Conservation (phyloP, 495 filamentous ascomycete species). For the Penicillium flavigenum region DNA sequence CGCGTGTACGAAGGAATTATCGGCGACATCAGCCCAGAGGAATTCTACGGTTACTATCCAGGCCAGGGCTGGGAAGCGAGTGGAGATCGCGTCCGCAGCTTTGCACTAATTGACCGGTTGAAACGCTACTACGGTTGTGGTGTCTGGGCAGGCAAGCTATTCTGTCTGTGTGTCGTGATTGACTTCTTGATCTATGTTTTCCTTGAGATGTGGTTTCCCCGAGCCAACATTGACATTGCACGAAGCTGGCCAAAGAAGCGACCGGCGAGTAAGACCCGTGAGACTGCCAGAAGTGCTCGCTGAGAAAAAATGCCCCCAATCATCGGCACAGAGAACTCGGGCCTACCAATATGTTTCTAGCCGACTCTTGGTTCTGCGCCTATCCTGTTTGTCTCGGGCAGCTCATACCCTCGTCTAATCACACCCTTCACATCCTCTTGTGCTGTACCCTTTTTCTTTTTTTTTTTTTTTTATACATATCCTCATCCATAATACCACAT, state of each 20-base stretch:
- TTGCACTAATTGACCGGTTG: slow-evolving; percentile 87
- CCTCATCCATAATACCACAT: not conserved
- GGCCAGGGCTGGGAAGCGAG: slow-evolving; percentile 64
- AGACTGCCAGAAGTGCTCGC: slow-evolving; percentile 22
- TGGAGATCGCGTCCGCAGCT: slow-evolving; percentile 75
- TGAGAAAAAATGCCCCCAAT: not conserved
- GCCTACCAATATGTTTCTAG: not conserved
- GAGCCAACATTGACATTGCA: slow-evolving; percentile 81
- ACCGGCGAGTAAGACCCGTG: slow-evolving; percentile 15
- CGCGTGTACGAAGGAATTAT: slow-evolving; percentile 91
- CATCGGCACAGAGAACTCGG: not conserved
- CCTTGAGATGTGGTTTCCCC: slow-evolving; percentile 82
- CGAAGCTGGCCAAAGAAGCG: slow-evolving; percentile 85
- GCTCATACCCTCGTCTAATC: not conserved
- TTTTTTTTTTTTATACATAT: no score
- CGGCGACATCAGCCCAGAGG: slow-evolving; percentile 75
- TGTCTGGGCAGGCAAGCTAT: slow-evolving; percentile 98
- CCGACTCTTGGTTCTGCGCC: no score
- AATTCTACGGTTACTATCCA: slow-evolving; percentile 79
- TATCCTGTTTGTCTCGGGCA: no score
- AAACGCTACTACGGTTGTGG: slow-evolving; percentile 99
- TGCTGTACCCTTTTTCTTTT: not conserved
- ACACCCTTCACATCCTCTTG: not conserved
- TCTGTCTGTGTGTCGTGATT: slow-evolving; percentile 90
- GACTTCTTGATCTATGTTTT: slow-evolving; percentile 88